Percentiles rank a stretch among this genome's conserved stretches.
Conservation (phyloP, 2,329 filamentous ascomycete species). For the Trichophyton schoenleinii region DNA sequence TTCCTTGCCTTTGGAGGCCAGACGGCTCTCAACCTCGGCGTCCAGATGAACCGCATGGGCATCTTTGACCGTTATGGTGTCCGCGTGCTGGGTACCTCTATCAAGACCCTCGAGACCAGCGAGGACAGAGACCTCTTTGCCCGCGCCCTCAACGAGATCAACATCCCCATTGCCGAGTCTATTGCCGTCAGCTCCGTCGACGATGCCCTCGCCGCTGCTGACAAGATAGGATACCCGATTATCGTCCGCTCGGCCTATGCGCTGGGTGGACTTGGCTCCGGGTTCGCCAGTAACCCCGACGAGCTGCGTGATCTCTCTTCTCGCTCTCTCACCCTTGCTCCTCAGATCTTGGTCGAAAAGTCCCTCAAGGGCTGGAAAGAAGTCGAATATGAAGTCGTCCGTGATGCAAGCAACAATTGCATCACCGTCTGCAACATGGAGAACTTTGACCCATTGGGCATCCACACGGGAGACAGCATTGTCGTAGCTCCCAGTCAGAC, state of each 20-base stretch:
- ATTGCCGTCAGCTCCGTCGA: conserved; percentile 86
- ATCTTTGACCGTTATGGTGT: conserved; percentile 92
- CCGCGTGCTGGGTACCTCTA: conserved; percentile 87
- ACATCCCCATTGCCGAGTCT: conserved; percentile 94
- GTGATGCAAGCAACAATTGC: conserved; percentile 95
- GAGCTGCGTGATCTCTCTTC: conserved; percentile 90
- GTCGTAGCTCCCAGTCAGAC: conserved; percentile 96
- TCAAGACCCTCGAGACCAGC: conserved; percentile 84
- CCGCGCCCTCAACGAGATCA: conserved; percentile 89
- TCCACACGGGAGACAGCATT: conserved; percentile 97
- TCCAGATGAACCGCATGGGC: conserved; percentile 92
- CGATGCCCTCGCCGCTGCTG: conserved; percentile 77
- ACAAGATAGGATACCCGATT: conserved; percentile 85
- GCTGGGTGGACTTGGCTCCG: conserved; percentile 87
- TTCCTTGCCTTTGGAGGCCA: conserved; percentile 96
- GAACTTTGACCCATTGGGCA: conserved; percentile 95
- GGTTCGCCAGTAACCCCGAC: conserved; percentile 86
- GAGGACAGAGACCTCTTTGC: conserved; percentile 95
- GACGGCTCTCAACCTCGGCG: conserved; percentile 90
- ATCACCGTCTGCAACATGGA: conserved; percentile 99
- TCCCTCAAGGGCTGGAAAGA: conserved; percentile 99
- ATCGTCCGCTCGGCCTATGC: conserved; percentile 97
- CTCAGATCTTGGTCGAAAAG: conserved; percentile 96
- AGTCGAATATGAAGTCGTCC: conserved; percentile 95
- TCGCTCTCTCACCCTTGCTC: conserved; percentile 80